A percentile compares a stretch with the other conserved stretches of the same genome.
These are phyloP conservation scores for Murraya koenigii DNA, from an alignment of 345 rosid species.

Conservation along the genomic window DNA sequence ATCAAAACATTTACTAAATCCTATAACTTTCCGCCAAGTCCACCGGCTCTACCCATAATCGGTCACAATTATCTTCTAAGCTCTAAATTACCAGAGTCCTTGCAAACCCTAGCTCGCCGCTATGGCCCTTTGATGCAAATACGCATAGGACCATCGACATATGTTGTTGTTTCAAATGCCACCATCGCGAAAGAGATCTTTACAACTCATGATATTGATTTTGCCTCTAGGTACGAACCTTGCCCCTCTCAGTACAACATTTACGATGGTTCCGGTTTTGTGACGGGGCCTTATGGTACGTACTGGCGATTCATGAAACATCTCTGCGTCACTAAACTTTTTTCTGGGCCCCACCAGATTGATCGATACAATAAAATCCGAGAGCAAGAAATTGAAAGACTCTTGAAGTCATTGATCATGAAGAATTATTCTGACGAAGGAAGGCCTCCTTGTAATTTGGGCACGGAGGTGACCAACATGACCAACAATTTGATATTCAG, in stretches of 20 bases:
- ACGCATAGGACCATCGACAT: constrained; percentile 36
- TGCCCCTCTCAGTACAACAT: constrained; percentile 51
- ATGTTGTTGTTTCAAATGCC: constrained; percentile 49
- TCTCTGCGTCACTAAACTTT: constrained; percentile 59
- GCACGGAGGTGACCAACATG: constrained; percentile 39
- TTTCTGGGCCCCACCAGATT: constrained; percentile 53
- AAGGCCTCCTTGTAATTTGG: constrained; percentile 41
- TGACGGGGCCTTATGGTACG: constrained; percentile 52
- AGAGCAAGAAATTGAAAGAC: constrained; percentile 44
- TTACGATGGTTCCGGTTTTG: constrained; percentile 53
- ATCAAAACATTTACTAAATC: not conserved
- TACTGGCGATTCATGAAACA: constrained; percentile 76
- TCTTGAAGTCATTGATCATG: constrained; percentile 30
- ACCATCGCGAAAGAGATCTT: constrained; percentile 42
- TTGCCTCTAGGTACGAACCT: constrained; percentile 53
- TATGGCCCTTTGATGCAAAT: constrained; percentile 65
- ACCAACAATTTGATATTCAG: constrained; percentile 48
- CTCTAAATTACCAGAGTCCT: constrained; percentile 44
- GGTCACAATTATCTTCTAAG: constrained; percentile 49
- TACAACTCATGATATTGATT: constrained; percentile 48
- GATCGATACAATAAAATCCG: constrained; percentile 48
- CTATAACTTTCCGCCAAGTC: constrained; percentile 34
- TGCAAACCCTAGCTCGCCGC: constrained; percentile 41
- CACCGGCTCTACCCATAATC: constrained; percentile 41
- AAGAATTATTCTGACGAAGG: constrained; percentile 25